phyloP scores from a whole-genome alignment of 1,284 basidiomycete genomes.

The Singerocomus inundabilis region DNA sequence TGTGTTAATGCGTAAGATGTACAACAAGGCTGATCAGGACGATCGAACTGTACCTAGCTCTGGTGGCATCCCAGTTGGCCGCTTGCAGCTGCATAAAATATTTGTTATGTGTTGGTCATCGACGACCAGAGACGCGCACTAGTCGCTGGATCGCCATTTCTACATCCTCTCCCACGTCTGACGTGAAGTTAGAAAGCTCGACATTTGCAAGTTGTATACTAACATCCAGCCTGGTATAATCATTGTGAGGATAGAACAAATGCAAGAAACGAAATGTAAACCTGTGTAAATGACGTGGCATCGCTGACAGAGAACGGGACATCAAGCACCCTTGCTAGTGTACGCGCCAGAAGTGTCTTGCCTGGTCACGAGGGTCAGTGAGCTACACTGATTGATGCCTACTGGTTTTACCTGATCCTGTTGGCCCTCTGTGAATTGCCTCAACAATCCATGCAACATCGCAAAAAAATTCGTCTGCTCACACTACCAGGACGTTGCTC shows the following conservation, averaged over 20 bases:
- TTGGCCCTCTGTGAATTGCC: slow-evolving; percentile 59
- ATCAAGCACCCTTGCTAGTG: slow-evolving; percentile 82
- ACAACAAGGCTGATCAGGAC: background rate
- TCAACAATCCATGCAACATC: slow-evolving; percentile 9
- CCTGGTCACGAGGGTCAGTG: slow-evolving; percentile 43
- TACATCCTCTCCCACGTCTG: slow-evolving; percentile 94
- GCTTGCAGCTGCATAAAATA: slow-evolving; percentile 62
- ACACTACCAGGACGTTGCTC: slow-evolving; percentile 89
- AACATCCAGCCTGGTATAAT: slow-evolving; percentile 68
- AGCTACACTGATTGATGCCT: background rate
- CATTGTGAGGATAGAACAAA: slow-evolving; percentile 11
- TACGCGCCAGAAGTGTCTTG: slow-evolving; percentile 85
- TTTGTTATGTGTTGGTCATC: background rate
- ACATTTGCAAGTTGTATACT: slow-evolving; percentile 33
- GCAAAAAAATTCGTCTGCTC: slow-evolving; percentile 7
- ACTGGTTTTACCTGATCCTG: slow-evolving; percentile 63
- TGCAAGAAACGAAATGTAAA: slow-evolving; percentile 29
- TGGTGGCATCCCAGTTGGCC: slow-evolving; percentile 82
- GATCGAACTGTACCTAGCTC: slow-evolving; percentile 55
- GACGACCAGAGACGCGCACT: slow-evolving; percentile 38
- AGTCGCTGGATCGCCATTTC: slow-evolving; percentile 86
- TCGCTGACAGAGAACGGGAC: slow-evolving; percentile 90
- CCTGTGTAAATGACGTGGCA: slow-evolving; percentile 83
- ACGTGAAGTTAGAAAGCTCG: slow-evolving; percentile 11
- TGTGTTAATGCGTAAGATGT: slow-evolving; percentile 31